Conservation (phyloP, 2,329 filamentous ascomycete species). For the Truncatella angustata region DNA sequence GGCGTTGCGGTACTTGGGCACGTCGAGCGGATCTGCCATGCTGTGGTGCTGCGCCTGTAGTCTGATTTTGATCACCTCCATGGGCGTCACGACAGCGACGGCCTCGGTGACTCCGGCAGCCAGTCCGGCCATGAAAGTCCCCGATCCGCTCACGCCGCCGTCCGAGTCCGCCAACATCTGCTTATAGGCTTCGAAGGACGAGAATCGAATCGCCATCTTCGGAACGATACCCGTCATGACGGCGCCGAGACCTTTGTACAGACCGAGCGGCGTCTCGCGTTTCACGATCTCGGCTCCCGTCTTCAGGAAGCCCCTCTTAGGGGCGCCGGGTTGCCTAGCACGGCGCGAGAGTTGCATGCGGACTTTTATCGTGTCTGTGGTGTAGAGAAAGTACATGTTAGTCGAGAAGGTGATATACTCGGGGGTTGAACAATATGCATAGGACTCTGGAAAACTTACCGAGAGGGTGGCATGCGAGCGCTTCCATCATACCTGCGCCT, state of each 20-base stretch:
- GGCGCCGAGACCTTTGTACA: conserved; percentile 98
- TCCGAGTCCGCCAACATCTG: conserved; percentile 70
- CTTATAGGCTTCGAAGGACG: conserved; percentile 96
- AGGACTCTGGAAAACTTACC: conserved; percentile 50
- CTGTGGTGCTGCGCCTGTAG: conserved; percentile 97
- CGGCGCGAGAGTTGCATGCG: conserved; percentile 96
- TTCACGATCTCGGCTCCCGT: conserved; percentile 86
- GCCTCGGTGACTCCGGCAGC: conserved; percentile 94
- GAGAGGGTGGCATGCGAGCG: conserved; percentile 89
- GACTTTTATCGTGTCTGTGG: conserved; percentile 90
- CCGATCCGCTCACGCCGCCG: conserved; percentile 65
- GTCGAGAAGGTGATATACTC: conserved; percentile 9
- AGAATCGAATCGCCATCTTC: conserved; percentile 99
- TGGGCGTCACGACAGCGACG: conserved; percentile 92
- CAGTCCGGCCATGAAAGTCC: conserved; percentile 73
- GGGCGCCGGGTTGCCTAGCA: conserved; percentile 77
- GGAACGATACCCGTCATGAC: conserved; percentile 95
- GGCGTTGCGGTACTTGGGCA: conserved; percentile 96
- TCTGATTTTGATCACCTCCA: conserved; percentile 99
- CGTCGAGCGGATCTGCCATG: conserved; percentile 93
- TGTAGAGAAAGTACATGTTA: neutral
- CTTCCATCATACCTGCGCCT: conserved; percentile 99
- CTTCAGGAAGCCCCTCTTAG: conserved; percentile 80
- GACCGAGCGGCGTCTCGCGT: conserved; percentile 84
- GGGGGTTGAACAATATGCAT: neutral